phyloP scores from a whole-genome alignment of 192 early-diverging fungal genomes.

The Gigaspora rosea region DNA sequence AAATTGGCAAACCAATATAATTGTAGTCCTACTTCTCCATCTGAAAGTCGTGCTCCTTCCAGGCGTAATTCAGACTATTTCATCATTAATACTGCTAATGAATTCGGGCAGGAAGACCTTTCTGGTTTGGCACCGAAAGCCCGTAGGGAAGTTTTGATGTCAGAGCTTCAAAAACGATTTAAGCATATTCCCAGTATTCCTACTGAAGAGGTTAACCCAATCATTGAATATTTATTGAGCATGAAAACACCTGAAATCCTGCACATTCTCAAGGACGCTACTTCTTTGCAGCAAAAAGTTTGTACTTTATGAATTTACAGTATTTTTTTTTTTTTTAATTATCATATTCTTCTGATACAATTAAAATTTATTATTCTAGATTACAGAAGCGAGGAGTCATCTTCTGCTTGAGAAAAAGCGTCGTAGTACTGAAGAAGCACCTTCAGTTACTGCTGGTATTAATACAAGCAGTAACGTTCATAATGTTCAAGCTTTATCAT shows the following conservation, averaged over 20 bases:
- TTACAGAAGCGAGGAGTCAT: slow-evolving; percentile 17
- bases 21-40: slow-evolving; percentile 2
- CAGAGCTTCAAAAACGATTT: slow-evolving; percentile 35
- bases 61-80: slow-evolving; percentile 28
- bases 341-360: background rate
- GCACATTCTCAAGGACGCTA: slow-evolving; percentile 27
- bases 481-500: too few relatives aligned
- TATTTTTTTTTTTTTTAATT: background rate
- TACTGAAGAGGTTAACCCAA: slow-evolving; percentile 29
- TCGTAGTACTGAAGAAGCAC: slow-evolving; percentile 11
- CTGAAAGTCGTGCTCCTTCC: slow-evolving; percentile 28
- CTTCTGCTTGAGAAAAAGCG: slow-evolving; percentile 4
- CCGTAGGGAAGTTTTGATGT: slow-evolving; percentile 27
- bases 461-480: background rate
- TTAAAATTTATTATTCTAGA: background rate
- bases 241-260: slow-evolving; percentile 19
- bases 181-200: slow-evolving; percentile 27
- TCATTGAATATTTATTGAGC: slow-evolving; percentile 28
- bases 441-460: background rate
- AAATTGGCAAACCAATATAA: slow-evolving; percentile 19
- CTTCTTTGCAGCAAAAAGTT: slow-evolving; percentile 24
- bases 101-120: slow-evolving; percentile 22
- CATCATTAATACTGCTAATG: slow-evolving; percentile 20
- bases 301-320: background rate
- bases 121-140: slow-evolving; percentile 28